Base-by-base conservation (phyloP, 441 rosid genomes). In the Euphorbia celastroides region DNA sequence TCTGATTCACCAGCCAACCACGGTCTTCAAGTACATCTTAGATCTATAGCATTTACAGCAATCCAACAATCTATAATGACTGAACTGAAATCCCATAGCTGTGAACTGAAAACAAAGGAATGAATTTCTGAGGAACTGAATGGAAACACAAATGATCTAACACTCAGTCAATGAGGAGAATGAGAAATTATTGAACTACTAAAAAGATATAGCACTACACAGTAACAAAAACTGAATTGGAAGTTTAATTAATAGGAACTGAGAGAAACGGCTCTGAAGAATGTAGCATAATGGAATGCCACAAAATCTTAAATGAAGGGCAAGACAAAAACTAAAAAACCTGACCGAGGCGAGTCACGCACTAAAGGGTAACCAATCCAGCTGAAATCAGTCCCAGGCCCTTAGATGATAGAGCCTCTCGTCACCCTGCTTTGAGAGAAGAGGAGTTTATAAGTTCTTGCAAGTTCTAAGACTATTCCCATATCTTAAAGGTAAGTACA, bases 341-440 rank as follows among this genome's bases (percentile, higher is more conserved):
- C 99, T 88, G 97, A 89, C 97, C 97, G 89, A 92, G 80, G 73
- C 61, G 86, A 81, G 90, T 84, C 88, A 82, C 67, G 81, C 77
- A 82, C 81, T 83, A 85, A 78, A 77, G 84, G 89, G 84, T 81
- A 81, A 89, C 88, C 93, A 76, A 83, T 88, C 86, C 88, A 82
- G 92, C 97, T 75, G 90, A 86, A 88, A 87, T 83, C 89, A 89
- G 88, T 84, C 85, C 87, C 93, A 84, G 99, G 92, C 89, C 93
- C 88, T 83, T 82, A 79, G 86, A 86, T 85, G 86, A 82, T 81
- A 87, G 97, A 93, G 92, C 91, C 92, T 78, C 96, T 83, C 78
- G 83, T 75, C 75, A 66, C 86, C 97, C 97, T 93, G 98, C 93
- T 90, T 82, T 74, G 79, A 84, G 85, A 93, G 86, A 90, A 86